Percentiles rank a stretch among this genome's conserved stretches.
Evolutionary conservation across 768 basidiomycete genomes (phyloP).

Genomic region (Aureoboletus auriporus): DNA sequence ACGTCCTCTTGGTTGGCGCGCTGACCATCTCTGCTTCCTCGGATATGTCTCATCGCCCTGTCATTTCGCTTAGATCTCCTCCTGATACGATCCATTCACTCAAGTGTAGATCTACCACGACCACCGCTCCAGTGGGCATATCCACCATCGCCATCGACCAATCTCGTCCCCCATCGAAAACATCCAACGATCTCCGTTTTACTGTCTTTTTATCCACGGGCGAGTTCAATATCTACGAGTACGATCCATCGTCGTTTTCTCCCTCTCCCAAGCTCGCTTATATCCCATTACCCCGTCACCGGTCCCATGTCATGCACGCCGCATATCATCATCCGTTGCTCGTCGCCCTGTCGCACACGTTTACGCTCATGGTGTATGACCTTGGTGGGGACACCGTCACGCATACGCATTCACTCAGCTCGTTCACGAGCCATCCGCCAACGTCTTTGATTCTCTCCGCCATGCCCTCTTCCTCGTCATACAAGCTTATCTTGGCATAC

Average conservation of each 20-base stretch:
- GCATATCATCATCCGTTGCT: constrained; percentile 79
- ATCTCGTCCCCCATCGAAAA: constrained; percentile 47
- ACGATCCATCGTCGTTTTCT: constrained; percentile 45
- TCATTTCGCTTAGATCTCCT: constrained; percentile 20
- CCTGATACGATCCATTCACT: constrained; percentile 35
- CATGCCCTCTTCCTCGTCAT: constrained; percentile 47
- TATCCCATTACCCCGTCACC: constrained; percentile 38
- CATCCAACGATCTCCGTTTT: constrained; percentile 38
- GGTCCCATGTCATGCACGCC: constrained; percentile 55
- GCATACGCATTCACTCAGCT: constrained; percentile 64
- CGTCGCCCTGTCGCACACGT: constrained; percentile 62
- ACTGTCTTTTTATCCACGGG: constrained; percentile 65
- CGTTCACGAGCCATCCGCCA: constrained; percentile 78
- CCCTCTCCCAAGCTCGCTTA: constrained; percentile 43
- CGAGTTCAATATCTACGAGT: constrained; percentile 56
- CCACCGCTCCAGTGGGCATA: constrained; percentile 37
- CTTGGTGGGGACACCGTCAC: constrained; percentile 47
- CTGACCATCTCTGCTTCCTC: constrained; percentile 58
- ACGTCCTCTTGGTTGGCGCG: constrained; percentile 57
- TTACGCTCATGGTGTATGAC: constrained; percentile 71
- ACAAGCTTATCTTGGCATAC: constrained; percentile 74
- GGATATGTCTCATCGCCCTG: constrained; percentile 19
- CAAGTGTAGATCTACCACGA: constrained; percentile 38
- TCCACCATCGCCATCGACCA: constrained; percentile 74
- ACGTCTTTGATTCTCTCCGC: constrained; percentile 75